Evolutionary conservation across 805 yeast species (phyloP).

Genomic region (Nakazawaea peltata): DNA sequence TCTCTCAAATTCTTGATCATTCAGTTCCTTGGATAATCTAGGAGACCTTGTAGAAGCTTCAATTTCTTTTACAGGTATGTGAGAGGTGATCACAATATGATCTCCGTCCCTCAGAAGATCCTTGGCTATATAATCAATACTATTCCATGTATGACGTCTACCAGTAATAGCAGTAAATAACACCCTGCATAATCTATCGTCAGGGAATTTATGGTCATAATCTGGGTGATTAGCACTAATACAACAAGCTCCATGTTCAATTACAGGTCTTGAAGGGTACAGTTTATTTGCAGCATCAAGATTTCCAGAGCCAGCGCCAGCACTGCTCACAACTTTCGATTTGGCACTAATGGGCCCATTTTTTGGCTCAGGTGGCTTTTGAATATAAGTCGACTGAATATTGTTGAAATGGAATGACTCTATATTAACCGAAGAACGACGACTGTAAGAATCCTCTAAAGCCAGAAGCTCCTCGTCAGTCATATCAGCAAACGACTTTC

Average conservation of each 20-base stretch:
- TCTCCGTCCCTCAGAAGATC: constrained; percentile 54
- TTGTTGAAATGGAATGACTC: constrained; percentile 34
- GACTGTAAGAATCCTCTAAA: constrained; percentile 42
- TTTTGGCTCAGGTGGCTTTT: background rate
- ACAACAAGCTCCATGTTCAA: constrained; percentile 23
- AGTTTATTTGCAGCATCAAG: background rate
- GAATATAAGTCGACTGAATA: constrained; percentile 14
- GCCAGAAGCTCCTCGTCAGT: constrained; percentile 46
- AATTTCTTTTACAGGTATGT: constrained; percentile 19
- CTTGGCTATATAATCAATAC: constrained; percentile 56
- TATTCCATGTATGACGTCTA: constrained; percentile 64
- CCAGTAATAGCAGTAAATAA: constrained; percentile 56
- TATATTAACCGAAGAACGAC: constrained; percentile 26
- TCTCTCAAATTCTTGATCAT: constrained; percentile 15
- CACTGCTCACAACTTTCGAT: constrained; percentile 20
- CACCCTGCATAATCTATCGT: constrained; percentile 22
- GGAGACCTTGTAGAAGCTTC: background rate
- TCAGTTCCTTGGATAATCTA: background rate
- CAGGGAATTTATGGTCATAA: constrained; percentile 10
- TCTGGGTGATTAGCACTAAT: constrained; percentile 36
- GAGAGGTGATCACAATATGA: constrained; percentile 47
- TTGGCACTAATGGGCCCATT: constrained; percentile 11
- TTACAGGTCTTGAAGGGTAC: constrained; percentile 26
- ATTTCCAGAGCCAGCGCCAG: constrained; percentile 21
- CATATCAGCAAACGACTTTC: constrained; percentile 43